Conservation (phyloP, 192 early-diverging fungal genomes). For the Dissophora ornata region DNA sequence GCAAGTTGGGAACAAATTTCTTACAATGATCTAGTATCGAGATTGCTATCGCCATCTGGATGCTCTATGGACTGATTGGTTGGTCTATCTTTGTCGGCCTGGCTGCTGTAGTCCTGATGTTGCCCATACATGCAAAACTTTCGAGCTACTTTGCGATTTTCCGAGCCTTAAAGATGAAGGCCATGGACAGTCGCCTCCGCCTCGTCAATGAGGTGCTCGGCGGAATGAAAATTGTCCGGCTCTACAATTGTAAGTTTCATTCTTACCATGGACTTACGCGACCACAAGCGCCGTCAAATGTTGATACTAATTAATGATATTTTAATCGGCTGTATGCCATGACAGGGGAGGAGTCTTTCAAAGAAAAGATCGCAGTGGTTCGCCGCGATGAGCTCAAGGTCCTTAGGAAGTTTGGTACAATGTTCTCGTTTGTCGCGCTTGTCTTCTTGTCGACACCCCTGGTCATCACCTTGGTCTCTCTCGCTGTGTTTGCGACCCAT, state of each 20-base stretch:
- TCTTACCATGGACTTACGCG: too few relatives aligned
- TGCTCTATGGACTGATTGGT: conserved; percentile 24
- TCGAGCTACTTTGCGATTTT: neutral
- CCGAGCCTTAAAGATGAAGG: conserved; percentile 21
- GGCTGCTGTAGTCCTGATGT: conserved; percentile 16
- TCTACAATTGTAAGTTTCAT: conserved; percentile 34
- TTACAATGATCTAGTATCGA: neutral
- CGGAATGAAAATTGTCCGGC: conserved; percentile 53
- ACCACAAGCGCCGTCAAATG: too few relatives aligned
- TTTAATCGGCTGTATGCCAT: too few relatives aligned
- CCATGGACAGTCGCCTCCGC: conserved; percentile 48
- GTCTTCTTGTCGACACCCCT: conserved; percentile 28
- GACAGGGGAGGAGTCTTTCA: conserved; percentile 34
- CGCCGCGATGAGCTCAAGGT: conserved; percentile 15
- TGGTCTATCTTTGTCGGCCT: conserved; percentile 40
- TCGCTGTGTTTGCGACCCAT: conserved; percentile 23
- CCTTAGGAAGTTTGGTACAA: conserved; percentile 6
- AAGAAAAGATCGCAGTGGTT: conserved; percentile 4
- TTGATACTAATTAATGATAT: too few relatives aligned
- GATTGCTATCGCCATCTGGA: conserved; percentile 10
- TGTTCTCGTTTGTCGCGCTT: conserved; percentile 4
- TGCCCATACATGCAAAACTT: conserved; percentile 19
- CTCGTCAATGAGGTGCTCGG: conserved; percentile 49
- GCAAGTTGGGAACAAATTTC: neutral
- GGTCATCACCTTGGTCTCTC: conserved; percentile 22